Percentiles rank a stretch among this genome's conserved stretches.
phyloP scores from a whole-genome alignment of 2,329 filamentous ascomycete species.

The Elsinoe batatas region DNA sequence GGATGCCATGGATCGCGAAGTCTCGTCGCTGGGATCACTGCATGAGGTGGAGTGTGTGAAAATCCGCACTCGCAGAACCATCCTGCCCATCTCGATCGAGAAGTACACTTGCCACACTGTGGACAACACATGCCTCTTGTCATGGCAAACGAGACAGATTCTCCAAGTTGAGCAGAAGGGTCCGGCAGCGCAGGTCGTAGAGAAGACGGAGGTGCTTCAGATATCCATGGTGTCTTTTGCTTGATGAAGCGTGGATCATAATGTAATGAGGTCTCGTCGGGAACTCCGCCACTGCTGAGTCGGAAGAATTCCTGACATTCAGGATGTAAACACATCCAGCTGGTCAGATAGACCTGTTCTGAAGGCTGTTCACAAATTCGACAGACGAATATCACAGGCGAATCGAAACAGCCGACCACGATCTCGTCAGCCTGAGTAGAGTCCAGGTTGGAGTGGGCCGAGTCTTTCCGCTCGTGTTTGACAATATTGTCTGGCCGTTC shows the following conservation, averaged over 20 bases:
- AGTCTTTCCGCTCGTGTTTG: neutral
- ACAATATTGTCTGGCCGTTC: neutral
- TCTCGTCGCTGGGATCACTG: conserved; percentile 22
- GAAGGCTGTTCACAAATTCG: conserved; percentile 24
- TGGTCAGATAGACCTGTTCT: conserved; percentile 33
- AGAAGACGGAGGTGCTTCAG: conserved; percentile 29
- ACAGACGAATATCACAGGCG: conserved; percentile 27
- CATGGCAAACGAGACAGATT: conserved; percentile 42
- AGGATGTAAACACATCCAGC: conserved; percentile 51
- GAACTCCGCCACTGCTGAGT: conserved; percentile 26
- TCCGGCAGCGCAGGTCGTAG: conserved; percentile 33
- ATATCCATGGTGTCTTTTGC: conserved; percentile 39
- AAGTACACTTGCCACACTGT: conserved; percentile 50
- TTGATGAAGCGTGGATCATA: conserved; percentile 52
- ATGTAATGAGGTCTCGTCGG: conserved; percentile 29
- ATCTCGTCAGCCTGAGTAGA: neutral
- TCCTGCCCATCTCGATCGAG: conserved; percentile 49
- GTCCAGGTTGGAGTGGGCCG: neutral
- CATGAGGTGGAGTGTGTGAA: conserved; percentile 27
- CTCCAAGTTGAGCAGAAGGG: conserved; percentile 30
- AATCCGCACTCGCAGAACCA: conserved; percentile 54
- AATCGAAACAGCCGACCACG: conserved; percentile 10
- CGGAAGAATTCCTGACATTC: conserved; percentile 48
- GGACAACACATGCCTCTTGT: conserved; percentile 60
- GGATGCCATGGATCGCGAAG: conserved; percentile 30